phyloP scores from a whole-genome alignment of 805 yeast species.

The Wickerhamomyces pijperi region DNA sequence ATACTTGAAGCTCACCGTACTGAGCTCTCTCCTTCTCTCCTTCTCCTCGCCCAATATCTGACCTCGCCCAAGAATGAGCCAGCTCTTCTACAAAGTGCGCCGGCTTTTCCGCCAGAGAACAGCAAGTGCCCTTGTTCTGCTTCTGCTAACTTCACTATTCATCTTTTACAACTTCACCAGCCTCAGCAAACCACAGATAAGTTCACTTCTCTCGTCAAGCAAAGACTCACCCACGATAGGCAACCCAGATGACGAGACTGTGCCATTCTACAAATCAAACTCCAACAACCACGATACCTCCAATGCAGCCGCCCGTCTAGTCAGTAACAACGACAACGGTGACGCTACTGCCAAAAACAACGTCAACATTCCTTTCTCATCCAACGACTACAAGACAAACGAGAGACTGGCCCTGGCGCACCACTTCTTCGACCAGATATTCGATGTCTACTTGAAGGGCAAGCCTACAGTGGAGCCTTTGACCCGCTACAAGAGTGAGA shows the following conservation, averaged over 20 bases:
- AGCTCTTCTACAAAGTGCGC: neutral
- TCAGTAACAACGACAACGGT: neutral
- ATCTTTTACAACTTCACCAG: constrained; percentile 7
- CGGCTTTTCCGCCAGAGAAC: constrained; percentile 11
- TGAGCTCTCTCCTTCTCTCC: too few species aligned
- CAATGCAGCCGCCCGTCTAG: neutral
- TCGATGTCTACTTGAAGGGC: constrained; percentile 28
- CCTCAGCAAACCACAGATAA: constrained; percentile 8
- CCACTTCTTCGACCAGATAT: constrained; percentile 30
- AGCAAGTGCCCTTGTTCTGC: constrained; percentile 4
- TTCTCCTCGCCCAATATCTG: neutral
- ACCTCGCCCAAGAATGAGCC: neutral
- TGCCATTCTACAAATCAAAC: constrained; percentile 16
- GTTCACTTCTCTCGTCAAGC: constrained; percentile 2
- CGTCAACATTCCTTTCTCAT: constrained; percentile 7
- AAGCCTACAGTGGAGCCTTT: constrained; percentile 34
- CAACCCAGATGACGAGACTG: constrained; percentile 8
- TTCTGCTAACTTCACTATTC: constrained; percentile 4
- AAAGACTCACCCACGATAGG: neutral
- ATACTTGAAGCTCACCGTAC: too few species aligned
- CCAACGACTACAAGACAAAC: constrained; percentile 22
- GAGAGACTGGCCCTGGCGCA: constrained; percentile 26
- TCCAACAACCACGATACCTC: constrained; percentile 7
- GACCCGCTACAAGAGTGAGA: constrained; percentile 30
- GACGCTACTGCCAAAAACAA: neutral